Evolutionary conservation across 2,329 filamentous ascomycete species (phyloP), one percentile per base, ranked within the genome.

Genomic region (Zymoseptoria passerinii): DNA sequence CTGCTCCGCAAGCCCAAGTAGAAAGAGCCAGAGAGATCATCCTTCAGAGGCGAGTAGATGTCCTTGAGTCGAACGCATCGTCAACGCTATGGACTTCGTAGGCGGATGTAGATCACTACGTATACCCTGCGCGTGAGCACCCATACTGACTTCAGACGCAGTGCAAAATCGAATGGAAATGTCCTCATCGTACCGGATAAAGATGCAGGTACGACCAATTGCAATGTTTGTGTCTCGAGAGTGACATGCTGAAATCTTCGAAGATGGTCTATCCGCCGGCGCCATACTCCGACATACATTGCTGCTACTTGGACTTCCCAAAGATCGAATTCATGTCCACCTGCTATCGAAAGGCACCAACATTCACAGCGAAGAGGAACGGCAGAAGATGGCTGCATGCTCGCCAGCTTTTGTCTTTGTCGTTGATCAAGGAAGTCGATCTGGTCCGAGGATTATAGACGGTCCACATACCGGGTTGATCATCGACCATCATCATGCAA

Each of bases 181-280:
- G 81, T 80, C 1, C 70, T 88, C 18, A 83, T 89, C 13, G 77
- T 87, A 0, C 86, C 86, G 0, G 85, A 88, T 67, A 88, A 87
- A 66, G 85, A 88, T 64, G 84, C 84, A 2, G 35, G 35, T 44
- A 44, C 13, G 7, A 13, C 35, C 5, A 6, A 16, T 2, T n/a
- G 16, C 16, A 1, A 44, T 2, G 5, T n/a, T 16, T 44, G 0
- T 44, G 13, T 44, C 16, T 6, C 5, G n/a, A 44, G 6, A 44
- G 5, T 16, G 5, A 16, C 35, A 44, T 44, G 16, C 35, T 44
- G 10, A 44, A 1, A 44, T 16, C 13, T 13, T n/a, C 35, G 10
- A 44, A 44, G 85, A 88, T 69, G 86, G 85, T 0, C 74, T 89
- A 2, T 81, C 81, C 1, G 82, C 85, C 1, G 86, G 85, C 0